Conservation (phyloP, 176 grass and related monocot species). For the Musa acuminata region DNA sequence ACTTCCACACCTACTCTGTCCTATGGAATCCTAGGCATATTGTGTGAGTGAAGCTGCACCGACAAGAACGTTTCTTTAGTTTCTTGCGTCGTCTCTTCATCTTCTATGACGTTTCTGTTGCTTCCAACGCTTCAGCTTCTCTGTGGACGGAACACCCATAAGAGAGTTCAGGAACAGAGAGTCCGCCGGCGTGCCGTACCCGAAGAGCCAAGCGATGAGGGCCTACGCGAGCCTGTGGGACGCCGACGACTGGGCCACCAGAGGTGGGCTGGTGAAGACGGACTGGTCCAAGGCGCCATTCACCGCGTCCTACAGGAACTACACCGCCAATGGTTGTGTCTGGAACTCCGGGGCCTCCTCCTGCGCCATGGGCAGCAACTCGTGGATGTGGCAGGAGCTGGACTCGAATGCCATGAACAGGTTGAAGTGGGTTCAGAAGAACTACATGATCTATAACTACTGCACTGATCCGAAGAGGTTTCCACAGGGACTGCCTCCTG, state of each 20-base stretch:
- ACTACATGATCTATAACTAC: conserved; percentile 15
- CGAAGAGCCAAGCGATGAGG: conserved; percentile 5
- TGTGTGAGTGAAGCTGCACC: neutral
- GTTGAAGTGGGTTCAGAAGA: conserved; percentile 6
- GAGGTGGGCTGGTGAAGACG: conserved; percentile 5
- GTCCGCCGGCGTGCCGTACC: neutral
- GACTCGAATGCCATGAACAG: neutral
- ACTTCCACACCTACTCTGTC: conserved; percentile 13
- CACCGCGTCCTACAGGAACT: neutral
- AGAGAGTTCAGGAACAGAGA: conserved; percentile 13
- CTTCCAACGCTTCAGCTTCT: neutral
- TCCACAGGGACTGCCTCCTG: neutral
- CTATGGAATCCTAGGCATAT: conserved; percentile 2
- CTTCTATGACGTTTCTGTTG: neutral
- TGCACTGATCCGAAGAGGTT: neutral
- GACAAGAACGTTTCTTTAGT: neutral
- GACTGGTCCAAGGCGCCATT: conserved; percentile 12
- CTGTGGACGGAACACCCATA: neutral
- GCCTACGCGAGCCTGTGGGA: conserved; percentile 7
- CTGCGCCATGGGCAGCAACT: neutral
- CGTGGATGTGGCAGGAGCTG: conserved; percentile 5
- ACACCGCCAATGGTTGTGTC: neutral
- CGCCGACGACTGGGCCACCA: conserved; percentile 11
- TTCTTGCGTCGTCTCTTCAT: neutral
- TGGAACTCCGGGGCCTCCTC: neutral